These are phyloP conservation scores for Baudoinia panamericana DNA, from an alignment of 495 filamentous ascomycete genomes.

Conservation along the genomic window DNA sequence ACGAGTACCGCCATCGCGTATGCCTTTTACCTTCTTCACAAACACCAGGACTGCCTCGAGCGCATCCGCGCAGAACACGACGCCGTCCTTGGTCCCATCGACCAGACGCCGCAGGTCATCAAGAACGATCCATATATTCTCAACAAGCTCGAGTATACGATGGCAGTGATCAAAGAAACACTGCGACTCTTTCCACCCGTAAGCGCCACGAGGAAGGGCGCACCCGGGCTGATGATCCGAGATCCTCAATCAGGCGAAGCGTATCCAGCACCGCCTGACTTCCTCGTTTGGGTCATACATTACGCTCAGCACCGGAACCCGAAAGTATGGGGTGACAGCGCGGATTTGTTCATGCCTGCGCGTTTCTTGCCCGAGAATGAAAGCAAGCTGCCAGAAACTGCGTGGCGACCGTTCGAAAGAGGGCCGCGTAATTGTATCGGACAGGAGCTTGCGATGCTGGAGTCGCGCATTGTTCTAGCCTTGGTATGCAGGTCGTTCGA, in stretches of 20 bases:
- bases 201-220: slow-evolving; percentile 9
- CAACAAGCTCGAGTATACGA: slow-evolving; percentile 32
- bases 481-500: slow-evolving; percentile 10
- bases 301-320: slow-evolving; percentile 26
- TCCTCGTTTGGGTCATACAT: slow-evolving; percentile 28
- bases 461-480: slow-evolving; percentile 10
- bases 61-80: slow-evolving; percentile 28
- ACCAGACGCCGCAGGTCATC: slow-evolving; percentile 17
- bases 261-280: slow-evolving; percentile 21
- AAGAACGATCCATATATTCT: slow-evolving; percentile 24
- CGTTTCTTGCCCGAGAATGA: slow-evolving; percentile 12
- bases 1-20: slow-evolving; percentile 27
- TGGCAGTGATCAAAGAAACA: slow-evolving; percentile 36
- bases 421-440: slow-evolving; percentile 15
- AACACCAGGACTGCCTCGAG: slow-evolving; percentile 18
- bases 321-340: slow-evolving; percentile 25
- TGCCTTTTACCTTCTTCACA: slow-evolving; percentile 24
- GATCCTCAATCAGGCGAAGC: slow-evolving; percentile 14
- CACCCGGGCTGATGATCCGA: slow-evolving; percentile 1
- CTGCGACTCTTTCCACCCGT: slow-evolving; percentile 31
- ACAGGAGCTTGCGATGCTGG: slow-evolving; percentile 15
- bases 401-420: slow-evolving; percentile 11
- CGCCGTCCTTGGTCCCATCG: slow-evolving; percentile 24
- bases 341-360: slow-evolving; percentile 4
- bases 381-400: slow-evolving; percentile 1